Evolutionary conservation across 305 asterid genomes (phyloP).

Genomic region (Lippia alba): DNA sequence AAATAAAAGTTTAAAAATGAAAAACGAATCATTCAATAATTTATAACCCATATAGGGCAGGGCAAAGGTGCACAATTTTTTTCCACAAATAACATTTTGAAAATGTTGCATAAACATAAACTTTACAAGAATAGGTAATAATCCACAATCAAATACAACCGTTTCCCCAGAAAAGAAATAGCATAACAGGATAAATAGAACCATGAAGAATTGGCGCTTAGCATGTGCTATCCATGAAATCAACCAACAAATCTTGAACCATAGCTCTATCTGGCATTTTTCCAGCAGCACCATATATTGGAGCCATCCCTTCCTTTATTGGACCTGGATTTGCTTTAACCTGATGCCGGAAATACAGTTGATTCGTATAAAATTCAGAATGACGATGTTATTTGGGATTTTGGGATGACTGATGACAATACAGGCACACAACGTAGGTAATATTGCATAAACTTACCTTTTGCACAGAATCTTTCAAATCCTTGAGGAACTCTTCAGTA

Average conservation of each 20-base stretch:
- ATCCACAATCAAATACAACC: neutral
- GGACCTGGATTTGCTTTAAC: constrained; percentile 97
- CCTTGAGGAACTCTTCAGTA: constrained; percentile 74
- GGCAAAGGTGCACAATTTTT: neutral
- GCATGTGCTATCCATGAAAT: constrained; percentile 88
- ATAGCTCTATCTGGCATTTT: constrained; percentile 93
- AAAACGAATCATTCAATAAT: neutral
- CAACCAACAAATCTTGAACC: constrained; percentile 90
- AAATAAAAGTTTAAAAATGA: too few relatives aligned
- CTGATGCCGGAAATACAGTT: constrained; percentile 40
- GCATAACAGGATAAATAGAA: too few relatives aligned
- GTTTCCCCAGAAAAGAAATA: neutral
- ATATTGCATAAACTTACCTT: constrained; percentile 56
- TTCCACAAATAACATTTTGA: neutral
- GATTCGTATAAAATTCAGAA: neutral
- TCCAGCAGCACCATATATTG: constrained; percentile 98
- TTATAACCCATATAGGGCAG: neutral
- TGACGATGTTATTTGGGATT: too few relatives aligned
- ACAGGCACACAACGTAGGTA: neutral
- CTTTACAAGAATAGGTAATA: constrained; percentile 17
- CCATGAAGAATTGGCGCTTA: constrained; percentile 37
- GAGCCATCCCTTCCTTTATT: constrained; percentile 88
- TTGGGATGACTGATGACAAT: too few relatives aligned
- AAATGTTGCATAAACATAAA: constrained; percentile 21
- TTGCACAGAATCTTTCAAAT: constrained; percentile 69